Conservation (phyloP, 768 basidiomycete genomes). For the Serendipita vermifera region DNA sequence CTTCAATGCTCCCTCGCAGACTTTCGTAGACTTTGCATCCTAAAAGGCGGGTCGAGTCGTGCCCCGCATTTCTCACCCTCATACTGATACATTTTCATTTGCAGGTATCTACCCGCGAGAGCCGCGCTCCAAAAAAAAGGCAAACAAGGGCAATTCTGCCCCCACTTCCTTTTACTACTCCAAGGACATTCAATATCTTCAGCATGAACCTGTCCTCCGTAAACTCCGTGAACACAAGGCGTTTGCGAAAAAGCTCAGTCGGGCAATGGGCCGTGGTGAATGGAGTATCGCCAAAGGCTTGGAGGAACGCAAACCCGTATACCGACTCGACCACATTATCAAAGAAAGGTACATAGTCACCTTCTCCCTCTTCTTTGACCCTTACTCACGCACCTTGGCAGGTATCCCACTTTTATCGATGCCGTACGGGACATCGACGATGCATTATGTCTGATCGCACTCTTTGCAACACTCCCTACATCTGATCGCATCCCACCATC, state of each 20-base stretch:
- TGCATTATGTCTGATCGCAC: conserved; percentile 84
- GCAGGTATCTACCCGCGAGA: conserved; percentile 95
- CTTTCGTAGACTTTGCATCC: conserved; percentile 89
- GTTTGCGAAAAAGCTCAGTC: conserved; percentile 90
- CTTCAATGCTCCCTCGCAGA: conserved; percentile 94
- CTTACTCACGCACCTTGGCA: conserved; percentile 24
- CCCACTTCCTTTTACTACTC: conserved; percentile 97
- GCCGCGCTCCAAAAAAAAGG: conserved; percentile 78
- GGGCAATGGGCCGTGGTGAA: conserved; percentile 86
- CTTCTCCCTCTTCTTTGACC: conserved; percentile 8
- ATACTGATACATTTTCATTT: conserved; percentile 9
- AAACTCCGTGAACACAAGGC: conserved; percentile 96
- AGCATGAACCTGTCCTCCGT: conserved; percentile 88
- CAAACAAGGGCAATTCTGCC: conserved; percentile 94
- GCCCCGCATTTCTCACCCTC: conserved; percentile 3
- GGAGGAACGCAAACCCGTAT: conserved; percentile 86
- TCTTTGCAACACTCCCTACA: conserved; percentile 88
- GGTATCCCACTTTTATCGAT: conserved; percentile 94
- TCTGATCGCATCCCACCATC: conserved; percentile 66
- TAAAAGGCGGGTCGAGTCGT: conserved; percentile 59
- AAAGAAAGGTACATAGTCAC: conserved; percentile 68
- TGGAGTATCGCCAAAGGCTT: conserved; percentile 90
- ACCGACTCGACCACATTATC: conserved; percentile 87
- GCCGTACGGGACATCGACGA: conserved; percentile 95
- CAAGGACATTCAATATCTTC: conserved; percentile 94